phyloP scores from a whole-genome alignment of 352 stramenopile genomes.

The Pythium aphanidermatum region DNA sequence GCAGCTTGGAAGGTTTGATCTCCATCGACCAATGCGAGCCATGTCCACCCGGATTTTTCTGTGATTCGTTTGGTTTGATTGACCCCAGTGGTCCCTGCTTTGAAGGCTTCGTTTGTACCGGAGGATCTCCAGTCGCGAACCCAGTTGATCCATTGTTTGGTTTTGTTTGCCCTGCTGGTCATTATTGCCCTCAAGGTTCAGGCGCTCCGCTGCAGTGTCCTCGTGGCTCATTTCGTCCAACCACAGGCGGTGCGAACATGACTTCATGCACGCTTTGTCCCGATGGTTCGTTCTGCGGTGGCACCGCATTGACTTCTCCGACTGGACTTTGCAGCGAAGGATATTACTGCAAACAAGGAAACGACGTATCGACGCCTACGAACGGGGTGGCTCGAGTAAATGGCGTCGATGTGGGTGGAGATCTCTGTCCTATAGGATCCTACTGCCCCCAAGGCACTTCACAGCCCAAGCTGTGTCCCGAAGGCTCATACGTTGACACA shows the following conservation, averaged over 20 bases:
- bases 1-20: constrained; percentile 50
- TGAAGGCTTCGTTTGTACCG: constrained; percentile 55
- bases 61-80: constrained; percentile 73
- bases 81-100: constrained; percentile 49
- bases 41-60: constrained; percentile 84
- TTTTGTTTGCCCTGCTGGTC: constrained; percentile 52
- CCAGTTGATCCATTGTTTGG: constrained; percentile 41
- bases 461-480: constrained; percentile 43
- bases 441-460: constrained; percentile 80
- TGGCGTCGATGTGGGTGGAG: constrained; percentile 6
- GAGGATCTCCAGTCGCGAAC: constrained; percentile 51
- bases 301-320: constrained; percentile 26
- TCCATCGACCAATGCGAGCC: constrained; percentile 63
- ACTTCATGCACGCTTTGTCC: constrained; percentile 64
- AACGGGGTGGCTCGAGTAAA: neutral
- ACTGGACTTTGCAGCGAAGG: constrained; percentile 32
- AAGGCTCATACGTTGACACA: constrained; percentile 54
- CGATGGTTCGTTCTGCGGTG: constrained; percentile 42
- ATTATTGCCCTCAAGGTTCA: constrained; percentile 69
- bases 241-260: constrained; percentile 39
- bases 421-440: constrained; percentile 53
- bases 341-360: constrained; percentile 25
- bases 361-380: constrained; percentile 2
- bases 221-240: constrained; percentile 43
- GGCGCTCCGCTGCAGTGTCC: constrained; percentile 51